Base-by-base conservation (phyloP, 1,284 basidiomycete species). In the Microbotryomycetes sp. region DNA sequence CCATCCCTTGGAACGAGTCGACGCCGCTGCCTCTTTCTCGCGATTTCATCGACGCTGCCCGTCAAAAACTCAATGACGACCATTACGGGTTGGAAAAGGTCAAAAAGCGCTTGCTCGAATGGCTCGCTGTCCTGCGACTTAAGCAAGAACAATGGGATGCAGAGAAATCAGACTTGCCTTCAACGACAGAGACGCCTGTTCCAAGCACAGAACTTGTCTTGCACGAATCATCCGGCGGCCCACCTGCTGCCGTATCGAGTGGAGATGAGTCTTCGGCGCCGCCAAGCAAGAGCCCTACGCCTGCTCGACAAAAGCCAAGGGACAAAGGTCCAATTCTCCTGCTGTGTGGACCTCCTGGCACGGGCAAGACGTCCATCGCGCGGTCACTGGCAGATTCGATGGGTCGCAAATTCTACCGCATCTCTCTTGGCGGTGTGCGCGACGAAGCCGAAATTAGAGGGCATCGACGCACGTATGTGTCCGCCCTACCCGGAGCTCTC, bases 361-460 rank as follows among this genome's bases (percentile, higher is more conserved):
- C 85, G 0, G 88, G 89, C 18, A 91, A 91, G 76, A 91, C 89
- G 0, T 89, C 86, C 1, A 81, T 91, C 0, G 88, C 71, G n/a
- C 61, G 70, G 26, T 74, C 72, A 28, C 70, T 77, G 16, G 76
- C 76, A 27, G 74, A 91, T 26, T 89, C 89, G 9, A 86, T 87
- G 57, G 87, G 88, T 3, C 88, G 91, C 1, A 89, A 79, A 13
- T 73, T 72, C 58, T 66, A 62, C n/a, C 50, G 65, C 11, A 61
- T 77, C 23, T 75, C 73, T 29, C 71, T 77, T 23, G 76, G 77
- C 47, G 77, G 77, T 56, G 76, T 78, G 2, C 71, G 76, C 11
- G 77, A 78, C 65, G 77, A 78, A 61, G 75, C 76, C 21, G 76
- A 77, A 56, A 77, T 78, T 41, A 72, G 77, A 9, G 77, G 68